Conservation (phyloP, 306 rosid species). For the Alnus glutinosa region DNA sequence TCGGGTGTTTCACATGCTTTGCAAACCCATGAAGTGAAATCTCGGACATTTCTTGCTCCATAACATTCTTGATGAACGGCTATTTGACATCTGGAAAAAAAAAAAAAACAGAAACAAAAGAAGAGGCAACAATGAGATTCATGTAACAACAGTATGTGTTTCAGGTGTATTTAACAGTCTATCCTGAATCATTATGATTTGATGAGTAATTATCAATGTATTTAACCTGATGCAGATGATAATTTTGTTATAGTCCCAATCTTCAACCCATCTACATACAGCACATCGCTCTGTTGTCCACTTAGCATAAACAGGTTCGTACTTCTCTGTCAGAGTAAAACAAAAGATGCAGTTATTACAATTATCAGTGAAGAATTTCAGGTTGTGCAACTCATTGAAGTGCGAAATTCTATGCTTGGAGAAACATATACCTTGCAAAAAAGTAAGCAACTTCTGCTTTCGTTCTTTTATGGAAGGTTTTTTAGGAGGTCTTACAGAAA, state of each 20-base stretch:
- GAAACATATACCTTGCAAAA: constrained; percentile 74
- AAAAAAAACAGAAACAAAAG: constrained; percentile 4
- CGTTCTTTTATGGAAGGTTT: constrained; percentile 85
- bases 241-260: constrained; percentile 98
- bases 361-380: constrained; percentile 24
- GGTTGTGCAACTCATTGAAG: constrained; percentile 18
- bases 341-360: constrained; percentile 21
- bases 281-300: constrained; percentile 99
- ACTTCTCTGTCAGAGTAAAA: constrained; percentile 67
- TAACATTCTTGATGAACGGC: constrained; percentile 99
- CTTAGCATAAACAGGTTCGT: constrained; percentile 88
- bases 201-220: constrained; percentile 1
- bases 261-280: constrained; percentile 99
- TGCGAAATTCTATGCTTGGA: constrained; percentile 18
- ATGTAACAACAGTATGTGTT: neutral
- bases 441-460: constrained; percentile 82
- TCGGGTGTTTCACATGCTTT: constrained; percentile 93
- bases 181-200: neutral
- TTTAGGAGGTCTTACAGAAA: constrained; percentile 73
- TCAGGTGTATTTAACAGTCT: constrained; percentile 10
- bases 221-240: constrained; percentile 76
- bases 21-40: constrained; percentile 98
- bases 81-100: constrained; percentile 81
- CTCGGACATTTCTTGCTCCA: constrained; percentile 91
- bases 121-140: neutral